Evolutionary conservation across 768 basidiomycete species (phyloP).

Genomic region (Auriculariales sp.): DNA sequence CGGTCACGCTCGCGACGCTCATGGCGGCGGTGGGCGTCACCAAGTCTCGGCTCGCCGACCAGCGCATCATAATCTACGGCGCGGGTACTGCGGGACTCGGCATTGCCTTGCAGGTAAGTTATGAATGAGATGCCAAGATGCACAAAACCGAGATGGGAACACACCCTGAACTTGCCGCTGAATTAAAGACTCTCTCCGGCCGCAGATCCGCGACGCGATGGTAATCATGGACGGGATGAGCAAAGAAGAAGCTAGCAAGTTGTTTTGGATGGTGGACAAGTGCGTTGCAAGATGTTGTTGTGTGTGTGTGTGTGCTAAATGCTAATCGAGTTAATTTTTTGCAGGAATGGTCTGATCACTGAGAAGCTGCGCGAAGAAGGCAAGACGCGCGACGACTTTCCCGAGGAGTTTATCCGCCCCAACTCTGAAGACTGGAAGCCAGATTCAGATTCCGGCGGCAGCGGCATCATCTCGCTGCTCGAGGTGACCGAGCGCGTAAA

Average conservation of each 20-base stretch:
- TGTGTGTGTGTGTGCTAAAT: background rate
- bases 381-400: conserved; percentile 30
- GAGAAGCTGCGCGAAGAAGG: conserved; percentile 26
- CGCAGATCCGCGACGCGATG: background rate
- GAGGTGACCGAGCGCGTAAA: conserved; percentile 58
- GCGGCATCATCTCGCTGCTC: conserved; percentile 22
- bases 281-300: background rate
- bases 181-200: too few relatives aligned
- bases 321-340: too few relatives aligned
- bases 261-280: conserved; percentile 63
- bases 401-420: conserved; percentile 37
- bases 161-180: too few relatives aligned
- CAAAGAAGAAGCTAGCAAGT: conserved; percentile 39
- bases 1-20: conserved; percentile 55
- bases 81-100: conserved; percentile 76
- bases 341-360: conserved; percentile 41
- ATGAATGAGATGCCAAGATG: conserved; percentile 65
- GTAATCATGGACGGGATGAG: conserved; percentile 22
- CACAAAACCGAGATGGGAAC: conserved; percentile 27
- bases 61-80: conserved; percentile 67
- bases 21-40: conserved; percentile 59
- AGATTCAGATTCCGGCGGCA: background rate
- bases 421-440: conserved; percentile 28
- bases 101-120: conserved; percentile 58
- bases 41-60: conserved; percentile 47